Conservation (phyloP, 441 rosid species). For the Syzygium malaccense region DNA sequence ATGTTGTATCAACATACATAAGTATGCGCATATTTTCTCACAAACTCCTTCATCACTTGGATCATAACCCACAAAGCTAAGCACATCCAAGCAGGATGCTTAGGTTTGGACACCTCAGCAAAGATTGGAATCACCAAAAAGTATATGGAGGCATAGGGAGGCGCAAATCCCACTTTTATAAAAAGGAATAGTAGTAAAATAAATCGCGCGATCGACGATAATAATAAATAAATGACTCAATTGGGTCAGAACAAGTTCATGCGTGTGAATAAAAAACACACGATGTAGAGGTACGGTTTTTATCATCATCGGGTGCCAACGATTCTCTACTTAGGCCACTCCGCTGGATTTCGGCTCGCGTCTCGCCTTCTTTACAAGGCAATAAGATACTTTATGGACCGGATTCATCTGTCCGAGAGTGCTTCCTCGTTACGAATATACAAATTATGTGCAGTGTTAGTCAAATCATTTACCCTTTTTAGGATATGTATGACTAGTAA, state of each 20-base stretch:
- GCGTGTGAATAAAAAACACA: neutral
- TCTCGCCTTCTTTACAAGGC: neutral
- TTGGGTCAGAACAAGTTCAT: neutral
- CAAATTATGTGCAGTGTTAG: neutral
- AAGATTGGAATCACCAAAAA: too few species aligned
- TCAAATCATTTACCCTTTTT: neutral
- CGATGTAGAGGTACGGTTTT: too few species aligned
- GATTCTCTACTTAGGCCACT: neutral
- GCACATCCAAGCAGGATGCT: too few species aligned
- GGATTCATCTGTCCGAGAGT: neutral
- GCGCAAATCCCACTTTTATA: too few species aligned
- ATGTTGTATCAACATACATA: neutral
- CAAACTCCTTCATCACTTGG: too few species aligned
- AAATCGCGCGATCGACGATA: neutral
- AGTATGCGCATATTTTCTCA: neutral
- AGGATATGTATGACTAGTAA: neutral
- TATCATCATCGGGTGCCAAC: too few species aligned
- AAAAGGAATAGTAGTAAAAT: neutral
- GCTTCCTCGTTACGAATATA: neutral
- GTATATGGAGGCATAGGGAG: too few species aligned
- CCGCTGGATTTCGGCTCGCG: neutral
- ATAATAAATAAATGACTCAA: neutral
- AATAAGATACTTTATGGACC: neutral
- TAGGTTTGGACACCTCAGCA: too few species aligned
- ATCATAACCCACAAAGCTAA: too few species aligned